Evolutionary conservation across 108 stramenopile species (phyloP).

Genomic region (Pseudonitzschia pungens): DNA sequence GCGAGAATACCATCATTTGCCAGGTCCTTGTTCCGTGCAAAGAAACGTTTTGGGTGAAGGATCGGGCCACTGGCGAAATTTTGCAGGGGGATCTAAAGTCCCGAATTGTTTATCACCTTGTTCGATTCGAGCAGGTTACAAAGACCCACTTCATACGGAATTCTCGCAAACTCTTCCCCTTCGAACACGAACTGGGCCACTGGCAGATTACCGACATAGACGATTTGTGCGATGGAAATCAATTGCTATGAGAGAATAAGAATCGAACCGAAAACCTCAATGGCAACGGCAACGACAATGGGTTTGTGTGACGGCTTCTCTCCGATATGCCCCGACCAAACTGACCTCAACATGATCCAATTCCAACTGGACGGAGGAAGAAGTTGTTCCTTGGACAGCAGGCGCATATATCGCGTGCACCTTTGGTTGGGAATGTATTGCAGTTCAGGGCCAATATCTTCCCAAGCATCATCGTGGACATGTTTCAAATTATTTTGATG

Average conservation of each 20-base stretch:
- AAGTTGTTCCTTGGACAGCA: too few species aligned
- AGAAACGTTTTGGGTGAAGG: conserved; percentile 34
- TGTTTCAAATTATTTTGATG: too few species aligned
- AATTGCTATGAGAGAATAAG: conserved; percentile 13
- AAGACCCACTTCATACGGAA: conserved; percentile 2
- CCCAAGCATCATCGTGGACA: too few species aligned
- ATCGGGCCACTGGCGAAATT: conserved; percentile 20
- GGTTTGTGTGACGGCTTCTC: too few species aligned
- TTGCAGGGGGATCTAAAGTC: conserved; percentile 27
- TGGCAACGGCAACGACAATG: too few species aligned
- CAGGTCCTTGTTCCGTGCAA: conserved; percentile 37
- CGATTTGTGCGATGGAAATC: conserved; percentile 37
- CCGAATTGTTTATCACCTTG: conserved; percentile 31
- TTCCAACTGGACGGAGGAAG: too few species aligned
- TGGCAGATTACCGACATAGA: conserved; percentile 45
- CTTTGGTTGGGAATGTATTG: too few species aligned
- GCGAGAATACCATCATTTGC: conserved; percentile 35
- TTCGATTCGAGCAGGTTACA: conserved; percentile 33
- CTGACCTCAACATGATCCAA: too few species aligned
- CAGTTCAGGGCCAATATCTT: too few species aligned
- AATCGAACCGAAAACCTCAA: too few species aligned
- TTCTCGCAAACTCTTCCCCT: conserved; percentile 5
- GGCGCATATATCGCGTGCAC: too few species aligned
- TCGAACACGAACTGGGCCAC: conserved; percentile 19
- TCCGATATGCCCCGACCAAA: too few species aligned